phyloP scores from a whole-genome alignment of 2,329 filamentous ascomycete species.

The Hirsutella rhossiliensis region DNA sequence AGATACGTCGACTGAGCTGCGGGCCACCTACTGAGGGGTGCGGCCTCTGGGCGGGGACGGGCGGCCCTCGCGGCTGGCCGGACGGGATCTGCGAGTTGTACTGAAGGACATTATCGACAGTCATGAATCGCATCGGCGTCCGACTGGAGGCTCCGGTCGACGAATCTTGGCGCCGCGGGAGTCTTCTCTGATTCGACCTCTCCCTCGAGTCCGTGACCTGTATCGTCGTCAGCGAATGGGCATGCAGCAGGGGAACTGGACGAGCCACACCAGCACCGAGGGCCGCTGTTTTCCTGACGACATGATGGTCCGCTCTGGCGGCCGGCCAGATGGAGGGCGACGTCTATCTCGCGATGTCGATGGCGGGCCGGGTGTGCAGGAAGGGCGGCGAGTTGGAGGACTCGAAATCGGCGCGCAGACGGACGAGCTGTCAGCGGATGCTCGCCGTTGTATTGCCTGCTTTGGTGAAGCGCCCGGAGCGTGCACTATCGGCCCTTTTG shows the following conservation, averaged over 20 bases:
- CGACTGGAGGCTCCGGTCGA: slow-evolving; percentile 16
- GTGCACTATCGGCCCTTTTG: no score
- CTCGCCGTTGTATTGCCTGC: no score
- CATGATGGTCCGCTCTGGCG: slow-evolving; percentile 15
- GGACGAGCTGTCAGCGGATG: no score
- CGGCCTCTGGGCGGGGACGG: slow-evolving; percentile 29
- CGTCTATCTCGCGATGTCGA: no score
- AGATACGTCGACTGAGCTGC: slow-evolving; percentile 13
- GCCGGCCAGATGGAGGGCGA: no score
- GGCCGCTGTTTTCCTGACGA: slow-evolving; percentile 40
- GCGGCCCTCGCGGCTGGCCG: slow-evolving; percentile 70
- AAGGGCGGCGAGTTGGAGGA: no score
- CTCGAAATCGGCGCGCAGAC: no score
- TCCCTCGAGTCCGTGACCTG: slow-evolving; percentile 28
- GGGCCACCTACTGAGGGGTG: slow-evolving; percentile 7
- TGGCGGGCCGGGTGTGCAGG: no score
- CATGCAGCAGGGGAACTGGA: not conserved
- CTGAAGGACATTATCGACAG: slow-evolving; percentile 89
- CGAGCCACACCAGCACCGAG: slow-evolving; percentile 43
- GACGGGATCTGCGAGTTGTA: slow-evolving; percentile 92
- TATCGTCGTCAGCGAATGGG: slow-evolving; percentile 4
- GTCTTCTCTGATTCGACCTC: slow-evolving; percentile 18
- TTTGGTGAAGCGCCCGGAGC: no score
- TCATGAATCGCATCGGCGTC: slow-evolving; percentile 61
- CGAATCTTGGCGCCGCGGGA: slow-evolving; percentile 21